Evolutionary conservation across 2,329 filamentous ascomycete genomes (phyloP).

Genomic region (Pseudocercospora eumusae): DNA sequence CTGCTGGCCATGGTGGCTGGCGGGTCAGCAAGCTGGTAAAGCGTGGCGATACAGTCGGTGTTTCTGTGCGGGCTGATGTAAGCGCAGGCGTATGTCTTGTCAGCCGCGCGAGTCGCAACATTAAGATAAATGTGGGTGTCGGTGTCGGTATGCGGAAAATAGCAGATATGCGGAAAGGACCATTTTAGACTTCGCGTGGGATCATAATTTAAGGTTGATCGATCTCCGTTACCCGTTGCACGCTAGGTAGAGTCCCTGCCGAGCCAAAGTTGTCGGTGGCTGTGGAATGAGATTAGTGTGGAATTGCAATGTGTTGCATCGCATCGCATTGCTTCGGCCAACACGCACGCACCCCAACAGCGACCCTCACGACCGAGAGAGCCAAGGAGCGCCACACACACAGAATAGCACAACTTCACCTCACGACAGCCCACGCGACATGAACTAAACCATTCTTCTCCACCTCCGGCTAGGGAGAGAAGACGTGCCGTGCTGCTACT

Average conservation of each 20-base stretch:
- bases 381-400: neutral
- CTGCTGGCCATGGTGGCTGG: neutral
- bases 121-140: conserved; percentile 11
- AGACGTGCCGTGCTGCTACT: conserved; percentile 3
- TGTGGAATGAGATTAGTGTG: no score
- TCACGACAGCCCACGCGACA: conserved; percentile 1
- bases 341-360: neutral
- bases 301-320: no score
- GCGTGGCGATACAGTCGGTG: neutral
- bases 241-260: neutral
- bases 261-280: neutral
- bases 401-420: neutral
- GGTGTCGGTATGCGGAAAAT: neutral
- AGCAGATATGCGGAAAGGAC: neutral
- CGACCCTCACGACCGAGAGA: conserved; percentile 1
- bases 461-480: neutral
- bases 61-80: neutral
- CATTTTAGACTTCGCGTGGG: neutral
- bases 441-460: neutral
- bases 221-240: neutral
- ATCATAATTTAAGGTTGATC: neutral
- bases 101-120: conserved; percentile 7
- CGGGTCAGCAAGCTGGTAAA: conserved; percentile 2
- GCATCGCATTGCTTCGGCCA: neutral
- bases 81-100: neutral